Evolutionary conservation across 129 eudicot species (phyloP).

Genomic region (Mikania micrantha): DNA sequence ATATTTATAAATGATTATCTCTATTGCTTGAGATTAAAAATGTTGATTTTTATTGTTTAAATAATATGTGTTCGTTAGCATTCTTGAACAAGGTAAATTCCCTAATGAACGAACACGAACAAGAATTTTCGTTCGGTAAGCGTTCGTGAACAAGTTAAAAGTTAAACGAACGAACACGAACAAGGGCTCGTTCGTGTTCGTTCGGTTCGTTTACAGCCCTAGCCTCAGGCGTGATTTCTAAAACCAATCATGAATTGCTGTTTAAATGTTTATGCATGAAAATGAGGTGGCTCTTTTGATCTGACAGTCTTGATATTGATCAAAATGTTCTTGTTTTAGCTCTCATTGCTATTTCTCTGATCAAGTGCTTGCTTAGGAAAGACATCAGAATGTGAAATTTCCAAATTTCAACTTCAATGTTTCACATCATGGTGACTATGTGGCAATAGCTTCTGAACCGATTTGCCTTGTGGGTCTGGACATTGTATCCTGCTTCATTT

Average conservation of each 20-base stretch:
- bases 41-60: too few species aligned
- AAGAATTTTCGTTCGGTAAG: too few species aligned
- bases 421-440: slow-evolving; percentile 93
- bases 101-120: too few species aligned
- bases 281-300: not conserved
- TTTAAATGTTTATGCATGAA: not conserved
- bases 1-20: too few species aligned
- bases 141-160: too few species aligned
- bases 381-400: slow-evolving; percentile 19
- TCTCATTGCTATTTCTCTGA: not conserved
- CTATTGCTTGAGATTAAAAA: too few species aligned
- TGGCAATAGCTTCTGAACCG: slow-evolving; percentile 92
- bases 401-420: slow-evolving; percentile 83
- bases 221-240: too few species aligned
- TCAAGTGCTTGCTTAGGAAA: not conserved
- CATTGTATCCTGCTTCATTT: slow-evolving; percentile 49
- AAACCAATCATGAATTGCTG: not conserved
- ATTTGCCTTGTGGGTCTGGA: slow-evolving; percentile 82
- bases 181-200: too few species aligned
- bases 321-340: not conserved
- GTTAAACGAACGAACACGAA: too few species aligned
- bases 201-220: too few species aligned
- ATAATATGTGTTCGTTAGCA: too few species aligned
- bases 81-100: too few species aligned
- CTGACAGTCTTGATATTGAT: not conserved